Evolutionary conservation across 805 yeast genomes (phyloP).

Genomic region (Sugiyamaella boreocaroliniensis): DNA sequence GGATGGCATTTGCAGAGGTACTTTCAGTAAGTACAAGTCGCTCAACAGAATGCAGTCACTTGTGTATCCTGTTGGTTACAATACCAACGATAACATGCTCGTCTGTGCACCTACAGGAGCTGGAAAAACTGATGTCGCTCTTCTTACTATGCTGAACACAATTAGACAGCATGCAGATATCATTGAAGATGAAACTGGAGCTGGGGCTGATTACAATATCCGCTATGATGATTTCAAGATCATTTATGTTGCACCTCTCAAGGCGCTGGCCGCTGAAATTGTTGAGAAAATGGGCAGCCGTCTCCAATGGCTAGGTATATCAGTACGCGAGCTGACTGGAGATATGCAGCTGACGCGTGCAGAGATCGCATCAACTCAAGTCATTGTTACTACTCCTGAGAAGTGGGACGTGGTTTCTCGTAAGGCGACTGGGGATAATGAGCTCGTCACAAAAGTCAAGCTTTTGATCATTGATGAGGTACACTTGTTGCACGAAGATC

Average conservation of each 20-base stretch:
- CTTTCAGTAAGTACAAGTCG: constrained; percentile 70
- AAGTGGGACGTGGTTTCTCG: constrained; percentile 98
- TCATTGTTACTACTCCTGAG: constrained; percentile 91
- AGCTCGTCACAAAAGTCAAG: constrained; percentile 75
- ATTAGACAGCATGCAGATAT: constrained; percentile 55
- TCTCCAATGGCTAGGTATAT: constrained; percentile 76
- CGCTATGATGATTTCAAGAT: constrained; percentile 83
- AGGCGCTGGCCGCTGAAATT: constrained; percentile 94
- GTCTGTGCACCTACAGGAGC: constrained; percentile 99
- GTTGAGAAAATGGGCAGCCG: constrained; percentile 81
- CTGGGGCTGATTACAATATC: constrained; percentile 40
- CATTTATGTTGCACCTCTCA: constrained; percentile 87
- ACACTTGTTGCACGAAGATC: constrained; percentile 90
- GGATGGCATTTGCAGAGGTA: constrained; percentile 74
- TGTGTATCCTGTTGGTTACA: constrained; percentile 86
- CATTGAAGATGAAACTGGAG: constrained; percentile 41
- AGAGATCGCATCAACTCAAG: constrained; percentile 75
- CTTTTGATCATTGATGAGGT: constrained; percentile 92
- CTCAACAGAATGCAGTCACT: constrained; percentile 85
- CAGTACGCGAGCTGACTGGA: constrained; percentile 85
- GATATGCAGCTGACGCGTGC: constrained; percentile 86
- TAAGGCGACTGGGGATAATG: constrained; percentile 83
- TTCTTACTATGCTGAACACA: constrained; percentile 70
- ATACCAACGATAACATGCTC: constrained; percentile 88
- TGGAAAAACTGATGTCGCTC: constrained; percentile 92